Percentiles rank a stretch among this genome's conserved stretches.
phyloP scores from a whole-genome alignment of 768 basidiomycete species.

The Boletus sensibilis region DNA sequence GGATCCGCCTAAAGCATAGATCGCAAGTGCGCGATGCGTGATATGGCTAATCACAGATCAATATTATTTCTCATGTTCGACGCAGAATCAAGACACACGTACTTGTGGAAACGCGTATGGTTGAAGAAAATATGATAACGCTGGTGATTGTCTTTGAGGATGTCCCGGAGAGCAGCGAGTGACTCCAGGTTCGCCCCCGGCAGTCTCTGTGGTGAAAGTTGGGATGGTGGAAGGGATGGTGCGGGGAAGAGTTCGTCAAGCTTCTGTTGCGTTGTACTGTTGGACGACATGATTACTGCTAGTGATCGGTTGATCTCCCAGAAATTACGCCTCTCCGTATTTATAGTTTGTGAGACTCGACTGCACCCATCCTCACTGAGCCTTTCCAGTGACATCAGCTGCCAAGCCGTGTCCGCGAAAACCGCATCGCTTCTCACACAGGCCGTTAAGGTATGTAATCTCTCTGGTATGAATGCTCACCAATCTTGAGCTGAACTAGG shows the following conservation, averaged over 20 bases:
- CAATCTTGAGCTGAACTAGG: background rate
- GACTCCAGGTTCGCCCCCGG: conserved; percentile 27
- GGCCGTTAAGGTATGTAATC: too few relatives aligned
- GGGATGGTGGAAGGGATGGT: conserved; percentile 27
- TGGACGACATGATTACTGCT: conserved; percentile 11
- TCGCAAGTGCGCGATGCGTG: conserved; percentile 30
- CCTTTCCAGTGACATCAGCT: background rate
- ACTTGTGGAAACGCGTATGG: conserved; percentile 51
- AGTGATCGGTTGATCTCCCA: background rate
- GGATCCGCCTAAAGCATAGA: conserved; percentile 28
- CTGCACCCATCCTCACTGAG: too few relatives aligned
- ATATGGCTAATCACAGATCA: conserved; percentile 21
- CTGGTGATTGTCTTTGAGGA: conserved; percentile 49
- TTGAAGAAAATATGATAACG: conserved; percentile 52
- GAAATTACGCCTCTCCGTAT: background rate
- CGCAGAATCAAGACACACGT: conserved; percentile 7
- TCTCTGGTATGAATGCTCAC: background rate
- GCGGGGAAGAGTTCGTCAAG: conserved; percentile 26
- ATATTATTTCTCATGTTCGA: too few relatives aligned
- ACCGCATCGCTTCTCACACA: background rate
- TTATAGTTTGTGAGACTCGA: conserved; percentile 1
- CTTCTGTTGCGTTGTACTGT: background rate
- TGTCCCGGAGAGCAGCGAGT: conserved; percentile 23
- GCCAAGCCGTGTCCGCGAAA: background rate
- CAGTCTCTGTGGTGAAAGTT: conserved; percentile 26